Percentiles rank a stretch among this genome's conserved stretches.
Conservation (phyloP, 768 basidiomycete genomes). For the Zangia roseola region DNA sequence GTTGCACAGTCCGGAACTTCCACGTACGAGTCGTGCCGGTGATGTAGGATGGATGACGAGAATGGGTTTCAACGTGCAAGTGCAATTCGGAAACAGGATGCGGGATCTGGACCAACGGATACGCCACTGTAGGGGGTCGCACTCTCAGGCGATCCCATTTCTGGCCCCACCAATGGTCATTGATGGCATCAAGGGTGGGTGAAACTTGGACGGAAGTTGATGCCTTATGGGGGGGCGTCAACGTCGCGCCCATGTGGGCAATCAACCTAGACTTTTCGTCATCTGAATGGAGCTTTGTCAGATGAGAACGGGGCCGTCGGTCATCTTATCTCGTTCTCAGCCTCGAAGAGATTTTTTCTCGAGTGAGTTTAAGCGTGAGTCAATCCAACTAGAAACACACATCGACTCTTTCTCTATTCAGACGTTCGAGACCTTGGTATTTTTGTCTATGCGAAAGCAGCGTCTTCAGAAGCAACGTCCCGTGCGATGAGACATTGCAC, state of each 20-base stretch:
- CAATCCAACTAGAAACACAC: background rate
- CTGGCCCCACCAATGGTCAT: no score
- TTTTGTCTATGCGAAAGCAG: slow-evolving; percentile 1
- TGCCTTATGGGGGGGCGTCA: background rate
- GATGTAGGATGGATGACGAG: no score
- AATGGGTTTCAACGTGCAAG: no score
- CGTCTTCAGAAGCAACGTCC: background rate
- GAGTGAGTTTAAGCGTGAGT: slow-evolving; percentile 8
- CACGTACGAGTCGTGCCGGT: no score
- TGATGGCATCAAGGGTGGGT: no score
- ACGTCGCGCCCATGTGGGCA: no score
- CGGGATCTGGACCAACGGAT: no score
- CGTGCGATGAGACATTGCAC: background rate
- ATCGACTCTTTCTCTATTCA: background rate
- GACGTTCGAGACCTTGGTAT: slow-evolving; percentile 1
- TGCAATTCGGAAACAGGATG: no score
- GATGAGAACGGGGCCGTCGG: background rate
- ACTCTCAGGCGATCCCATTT: no score
- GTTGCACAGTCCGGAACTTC: no score
- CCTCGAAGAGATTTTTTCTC: background rate
- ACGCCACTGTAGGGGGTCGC: no score
- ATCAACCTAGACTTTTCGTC: background rate
- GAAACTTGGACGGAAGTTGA: background rate
- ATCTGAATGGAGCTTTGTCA: background rate
- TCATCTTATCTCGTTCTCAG: slow-evolving; percentile 14